Evolutionary conservation across 495 filamentous ascomycete species (phyloP).

Genomic region (Aspergillus coremiiformis): DNA sequence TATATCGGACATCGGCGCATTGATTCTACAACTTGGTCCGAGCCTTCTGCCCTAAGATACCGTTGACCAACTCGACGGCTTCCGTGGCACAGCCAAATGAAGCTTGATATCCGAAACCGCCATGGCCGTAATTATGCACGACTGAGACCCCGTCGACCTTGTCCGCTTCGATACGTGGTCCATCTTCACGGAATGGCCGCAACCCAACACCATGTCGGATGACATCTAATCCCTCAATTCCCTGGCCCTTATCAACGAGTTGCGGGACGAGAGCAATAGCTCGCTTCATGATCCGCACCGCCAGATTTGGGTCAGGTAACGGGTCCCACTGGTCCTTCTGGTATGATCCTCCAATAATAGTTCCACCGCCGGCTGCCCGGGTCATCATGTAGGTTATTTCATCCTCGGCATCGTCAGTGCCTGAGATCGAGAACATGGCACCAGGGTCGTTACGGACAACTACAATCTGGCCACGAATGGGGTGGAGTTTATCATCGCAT

Average conservation of each 20-base stretch:
- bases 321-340: conserved; percentile 78
- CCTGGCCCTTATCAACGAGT: conserved; percentile 63
- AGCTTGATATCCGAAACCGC: conserved; percentile 85
- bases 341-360: conserved; percentile 82
- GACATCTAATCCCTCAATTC: conserved; percentile 73
- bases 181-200: conserved; percentile 65
- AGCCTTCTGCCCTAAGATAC: conserved; percentile 36
- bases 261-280: conserved; percentile 63
- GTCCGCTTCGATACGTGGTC: conserved; percentile 79
- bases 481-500: conserved; percentile 63
- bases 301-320: conserved; percentile 71
- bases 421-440: conserved; percentile 61
- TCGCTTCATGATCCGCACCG: conserved; percentile 83
- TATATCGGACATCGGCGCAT: too few relatives aligned
- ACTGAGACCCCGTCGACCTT: conserved; percentile 60
- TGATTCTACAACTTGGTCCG: conserved; percentile 28
- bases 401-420: conserved; percentile 72
- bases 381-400: conserved; percentile 88
- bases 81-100: conserved; percentile 75
- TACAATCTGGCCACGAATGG: conserved; percentile 80
- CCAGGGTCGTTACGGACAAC: conserved; percentile 76
- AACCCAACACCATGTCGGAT: conserved; percentile 85
- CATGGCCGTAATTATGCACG: conserved; percentile 96
- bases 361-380: conserved; percentile 71
- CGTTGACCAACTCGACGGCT: conserved; percentile 63